Percentiles rank a stretch among this genome's conserved stretches.
These are phyloP conservation scores for Sphaerosporella brunnea DNA, from an alignment of 495 filamentous ascomycete species.

Conservation along the genomic window DNA sequence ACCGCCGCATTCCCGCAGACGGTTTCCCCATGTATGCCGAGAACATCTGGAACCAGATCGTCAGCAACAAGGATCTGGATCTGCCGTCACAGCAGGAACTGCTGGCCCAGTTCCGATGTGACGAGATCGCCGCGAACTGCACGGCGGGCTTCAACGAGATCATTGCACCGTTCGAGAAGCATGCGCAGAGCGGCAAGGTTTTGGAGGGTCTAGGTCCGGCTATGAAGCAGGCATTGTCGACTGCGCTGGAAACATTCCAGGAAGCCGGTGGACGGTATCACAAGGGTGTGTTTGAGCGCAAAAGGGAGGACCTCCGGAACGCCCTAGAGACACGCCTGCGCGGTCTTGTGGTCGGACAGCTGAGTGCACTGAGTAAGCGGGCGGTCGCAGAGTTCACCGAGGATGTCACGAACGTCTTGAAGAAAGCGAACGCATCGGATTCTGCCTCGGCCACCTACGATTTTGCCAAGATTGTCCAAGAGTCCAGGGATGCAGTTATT, in stretches of 20 bases:
- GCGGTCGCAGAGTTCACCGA: slow-evolving; percentile 79
- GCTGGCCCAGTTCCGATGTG: slow-evolving; percentile 90
- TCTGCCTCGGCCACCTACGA: slow-evolving; percentile 83
- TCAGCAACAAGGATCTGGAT: slow-evolving; percentile 95
- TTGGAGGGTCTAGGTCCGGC: slow-evolving; percentile 58
- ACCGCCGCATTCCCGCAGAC: slow-evolving; percentile 87
- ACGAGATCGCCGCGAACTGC: slow-evolving; percentile 58
- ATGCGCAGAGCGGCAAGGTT: slow-evolving; percentile 56
- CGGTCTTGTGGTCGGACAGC: slow-evolving; percentile 67
- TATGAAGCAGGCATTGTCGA: slow-evolving; percentile 53
- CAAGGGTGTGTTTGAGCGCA: slow-evolving; percentile 78
- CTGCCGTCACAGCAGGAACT: slow-evolving; percentile 92
- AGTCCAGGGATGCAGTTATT: slow-evolving; percentile 58
- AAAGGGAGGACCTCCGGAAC: slow-evolving; percentile 63
- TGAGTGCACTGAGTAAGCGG: slow-evolving; percentile 70
- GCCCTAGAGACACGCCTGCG: slow-evolving; percentile 79
- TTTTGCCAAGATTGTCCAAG: slow-evolving; percentile 81
- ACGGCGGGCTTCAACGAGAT: slow-evolving; percentile 49
- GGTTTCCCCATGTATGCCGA: slow-evolving; percentile 84
- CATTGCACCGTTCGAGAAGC: slow-evolving; percentile 72
- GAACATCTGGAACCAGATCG: slow-evolving; percentile 94
- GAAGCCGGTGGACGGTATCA: slow-evolving; percentile 82
- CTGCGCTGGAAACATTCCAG: slow-evolving; percentile 68
- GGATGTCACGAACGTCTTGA: slow-evolving; percentile 41
- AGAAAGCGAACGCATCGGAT: slow-evolving; percentile 40